phyloP scores from a whole-genome alignment of 192 early-diverging fungal genomes.

The Funneliformis geosporum region DNA sequence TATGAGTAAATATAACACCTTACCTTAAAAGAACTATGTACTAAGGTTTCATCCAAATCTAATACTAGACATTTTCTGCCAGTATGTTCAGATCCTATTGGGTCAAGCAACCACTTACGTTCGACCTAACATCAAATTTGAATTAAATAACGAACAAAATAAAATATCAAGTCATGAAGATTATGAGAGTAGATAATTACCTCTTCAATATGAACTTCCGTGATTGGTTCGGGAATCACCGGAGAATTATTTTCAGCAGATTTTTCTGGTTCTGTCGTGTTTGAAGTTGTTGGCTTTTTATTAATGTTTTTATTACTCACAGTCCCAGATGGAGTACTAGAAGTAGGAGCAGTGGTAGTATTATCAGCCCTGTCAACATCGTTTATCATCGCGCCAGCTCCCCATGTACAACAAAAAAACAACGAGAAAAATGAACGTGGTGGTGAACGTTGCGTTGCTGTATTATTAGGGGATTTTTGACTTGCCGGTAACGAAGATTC shows the following conservation, averaged over 20 bases:
- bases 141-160: slow-evolving; percentile 5
- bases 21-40: slow-evolving; percentile 94
- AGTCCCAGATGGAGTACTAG: background rate
- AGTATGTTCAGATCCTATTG: slow-evolving; percentile 64
- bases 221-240: background rate
- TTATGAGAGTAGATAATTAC: background rate
- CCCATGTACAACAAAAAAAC: slow-evolving; percentile 27
- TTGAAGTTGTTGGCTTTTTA: background rate
- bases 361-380: background rate
- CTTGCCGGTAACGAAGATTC: background rate
- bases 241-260: background rate
- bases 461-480: slow-evolving; percentile 1
- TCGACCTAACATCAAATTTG: slow-evolving; percentile 30
- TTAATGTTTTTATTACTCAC: background rate
- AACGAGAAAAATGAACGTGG: slow-evolving; percentile 20
- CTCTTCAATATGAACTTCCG: background rate
- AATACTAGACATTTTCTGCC: slow-evolving; percentile 92
- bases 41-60: slow-evolving; percentile 96
- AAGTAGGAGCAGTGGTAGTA: background rate
- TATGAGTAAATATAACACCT: background rate
- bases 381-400: slow-evolving; percentile 3
- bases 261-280: background rate
- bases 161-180: too few species aligned
- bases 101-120: slow-evolving; percentile 59
- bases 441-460: slow-evolving; percentile 17